These are phyloP conservation scores for Eucalyptus dawsonii DNA, from an alignment of 345 rosid genomes.

Conservation along the genomic window DNA sequence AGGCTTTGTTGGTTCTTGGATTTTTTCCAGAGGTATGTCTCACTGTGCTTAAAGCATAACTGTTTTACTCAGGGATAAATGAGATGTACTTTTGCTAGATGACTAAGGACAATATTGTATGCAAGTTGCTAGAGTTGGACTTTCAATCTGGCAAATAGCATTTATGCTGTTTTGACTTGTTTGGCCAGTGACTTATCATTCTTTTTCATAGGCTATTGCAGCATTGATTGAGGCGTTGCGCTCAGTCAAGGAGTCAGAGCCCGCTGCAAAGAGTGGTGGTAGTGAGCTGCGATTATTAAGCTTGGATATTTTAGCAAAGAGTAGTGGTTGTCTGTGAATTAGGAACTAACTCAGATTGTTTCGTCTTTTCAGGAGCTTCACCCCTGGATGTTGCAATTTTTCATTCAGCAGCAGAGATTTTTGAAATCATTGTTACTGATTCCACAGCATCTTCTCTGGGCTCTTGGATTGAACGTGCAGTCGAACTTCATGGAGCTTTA, in stretches of 20 bases:
- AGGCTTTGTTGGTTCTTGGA: constrained; percentile 74
- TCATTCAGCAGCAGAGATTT: constrained; percentile 95
- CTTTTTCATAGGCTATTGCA: constrained; percentile 43
- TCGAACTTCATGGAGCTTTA: constrained; percentile 79
- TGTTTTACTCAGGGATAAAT: neutral
- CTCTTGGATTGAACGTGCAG: constrained; percentile 87
- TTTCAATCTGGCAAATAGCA: neutral
- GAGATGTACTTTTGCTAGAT: neutral
- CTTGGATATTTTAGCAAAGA: neutral
- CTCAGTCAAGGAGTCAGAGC: constrained; percentile 70
- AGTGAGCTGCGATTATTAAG: neutral
- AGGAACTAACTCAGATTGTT: neutral
- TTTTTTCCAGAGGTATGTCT: constrained; percentile 76
- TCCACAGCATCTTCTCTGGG: constrained; percentile 74
- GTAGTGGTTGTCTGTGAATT: constrained; percentile 1
- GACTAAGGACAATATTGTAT: neutral
- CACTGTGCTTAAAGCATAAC: neutral
- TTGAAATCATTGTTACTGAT: constrained; percentile 86
- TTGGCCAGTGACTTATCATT: neutral
- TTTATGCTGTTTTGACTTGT: neutral
- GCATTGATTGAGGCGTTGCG: constrained; percentile 80
- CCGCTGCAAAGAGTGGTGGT: constrained; percentile 57
- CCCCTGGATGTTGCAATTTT: constrained; percentile 88
- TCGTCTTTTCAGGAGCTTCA: constrained; percentile 55
- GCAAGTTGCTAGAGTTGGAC: neutral